Percentiles rank a stretch among this genome's conserved stretches.
Evolutionary conservation across 805 yeast genomes (phyloP).

Genomic region (Metschnikowia proteae): DNA sequence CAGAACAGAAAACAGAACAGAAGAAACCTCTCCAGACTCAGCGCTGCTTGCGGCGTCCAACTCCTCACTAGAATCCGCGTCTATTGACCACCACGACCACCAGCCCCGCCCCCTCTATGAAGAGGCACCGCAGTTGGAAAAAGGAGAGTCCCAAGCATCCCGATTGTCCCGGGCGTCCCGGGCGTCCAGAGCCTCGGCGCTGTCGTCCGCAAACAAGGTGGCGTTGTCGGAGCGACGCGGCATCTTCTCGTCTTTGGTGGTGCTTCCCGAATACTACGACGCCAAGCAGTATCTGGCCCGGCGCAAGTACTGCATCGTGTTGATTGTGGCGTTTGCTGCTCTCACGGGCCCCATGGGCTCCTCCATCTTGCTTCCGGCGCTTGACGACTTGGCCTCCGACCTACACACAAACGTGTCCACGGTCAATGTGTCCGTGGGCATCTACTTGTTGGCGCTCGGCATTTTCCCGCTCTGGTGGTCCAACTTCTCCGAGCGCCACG

Average conservation of each 20-base stretch:
- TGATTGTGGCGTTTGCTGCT: conserved; percentile 68
- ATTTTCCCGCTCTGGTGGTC: conserved; percentile 90
- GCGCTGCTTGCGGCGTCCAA: background rate
- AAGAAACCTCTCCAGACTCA: too few relatives aligned
- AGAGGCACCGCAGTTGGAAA: background rate
- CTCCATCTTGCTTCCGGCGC: conserved; percentile 76
- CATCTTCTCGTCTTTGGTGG: conserved; percentile 44
- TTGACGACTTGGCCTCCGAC: conserved; percentile 52
- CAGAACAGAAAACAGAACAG: too few relatives aligned
- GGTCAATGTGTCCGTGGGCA: conserved; percentile 77
- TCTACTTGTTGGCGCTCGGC: conserved; percentile 70
- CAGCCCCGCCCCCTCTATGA: background rate
- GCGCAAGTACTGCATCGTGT: conserved; percentile 53
- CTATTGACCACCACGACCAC: background rate
- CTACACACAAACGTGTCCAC: conserved; percentile 54
- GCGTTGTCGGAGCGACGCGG: conserved; percentile 51
- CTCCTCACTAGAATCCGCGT: background rate
- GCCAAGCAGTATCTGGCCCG: conserved; percentile 57
- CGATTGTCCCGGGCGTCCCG: too few relatives aligned
- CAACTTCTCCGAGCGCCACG: conserved; percentile 67
- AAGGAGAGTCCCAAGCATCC: background rate
- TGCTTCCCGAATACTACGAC: conserved; percentile 70
- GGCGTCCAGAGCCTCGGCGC: background rate
- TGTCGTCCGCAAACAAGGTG: conserved; percentile 5
- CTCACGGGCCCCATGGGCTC: conserved; percentile 88